Evolutionary conservation across 2,329 filamentous ascomycete species (phyloP).

Genomic region (Aotearoamyces nothofagi): DNA sequence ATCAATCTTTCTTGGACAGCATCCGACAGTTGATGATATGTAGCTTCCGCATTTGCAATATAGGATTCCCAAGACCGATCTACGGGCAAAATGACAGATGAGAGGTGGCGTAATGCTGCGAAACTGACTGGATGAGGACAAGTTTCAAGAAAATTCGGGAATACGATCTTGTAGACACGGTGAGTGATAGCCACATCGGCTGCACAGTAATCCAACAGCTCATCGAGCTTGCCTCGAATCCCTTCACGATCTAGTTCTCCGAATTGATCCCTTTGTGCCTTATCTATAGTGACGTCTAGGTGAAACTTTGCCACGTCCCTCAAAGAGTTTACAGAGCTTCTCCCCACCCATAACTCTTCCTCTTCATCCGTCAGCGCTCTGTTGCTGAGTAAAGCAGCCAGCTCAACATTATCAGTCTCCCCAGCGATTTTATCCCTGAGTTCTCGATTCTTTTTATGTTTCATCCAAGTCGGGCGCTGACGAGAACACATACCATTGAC

Average conservation of each 20-base stretch:
- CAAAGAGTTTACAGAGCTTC: slow-evolving; percentile 89
- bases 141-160: slow-evolving; percentile 74
- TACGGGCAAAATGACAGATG: slow-evolving; percentile 82
- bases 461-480: slow-evolving; percentile 95
- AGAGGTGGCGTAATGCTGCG: slow-evolving; percentile 82
- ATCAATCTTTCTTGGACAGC: slow-evolving; percentile 66
- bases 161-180: slow-evolving; percentile 83
- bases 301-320: slow-evolving; percentile 95
- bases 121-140: slow-evolving; percentile 98
- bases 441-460: slow-evolving; percentile 81
- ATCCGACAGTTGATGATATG: slow-evolving; percentile 61
- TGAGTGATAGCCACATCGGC: slow-evolving; percentile 90
- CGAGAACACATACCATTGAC: slow-evolving; percentile 98
- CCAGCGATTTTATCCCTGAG: slow-evolving; percentile 63
- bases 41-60: slow-evolving; percentile 68
- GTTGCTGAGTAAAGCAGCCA: slow-evolving; percentile 55
- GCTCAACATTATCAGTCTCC: slow-evolving; percentile 53
- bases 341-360: slow-evolving; percentile 87
- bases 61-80: slow-evolving; percentile 81
- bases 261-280: slow-evolving; percentile 74
- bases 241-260: slow-evolving; percentile 62
- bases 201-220: slow-evolving; percentile 85
- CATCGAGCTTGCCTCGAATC: slow-evolving; percentile 57
- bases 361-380: slow-evolving; percentile 63
- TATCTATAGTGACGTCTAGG: slow-evolving; percentile 82